phyloP scores from a whole-genome alignment of 2,329 filamentous ascomycete genomes.

The Incumbomyces delicatus region DNA sequence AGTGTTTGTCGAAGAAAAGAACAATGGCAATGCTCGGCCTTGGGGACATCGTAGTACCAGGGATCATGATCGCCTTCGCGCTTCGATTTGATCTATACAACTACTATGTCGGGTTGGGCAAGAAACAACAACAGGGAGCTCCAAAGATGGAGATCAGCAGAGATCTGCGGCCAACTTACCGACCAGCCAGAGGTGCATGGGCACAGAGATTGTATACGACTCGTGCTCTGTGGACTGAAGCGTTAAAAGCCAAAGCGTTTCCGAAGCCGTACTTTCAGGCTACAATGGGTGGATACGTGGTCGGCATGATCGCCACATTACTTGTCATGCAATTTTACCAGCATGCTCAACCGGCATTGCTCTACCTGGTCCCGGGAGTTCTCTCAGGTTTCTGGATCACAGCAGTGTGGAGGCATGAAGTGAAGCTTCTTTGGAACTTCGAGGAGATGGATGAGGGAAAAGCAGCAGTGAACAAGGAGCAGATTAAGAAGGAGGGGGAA shows the following conservation, averaged over 20 bases:
- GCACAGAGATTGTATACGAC: constrained; percentile 73
- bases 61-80: constrained; percentile 78
- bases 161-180: constrained; percentile 13
- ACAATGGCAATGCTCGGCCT: constrained; percentile 70
- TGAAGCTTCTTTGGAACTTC: constrained; percentile 68
- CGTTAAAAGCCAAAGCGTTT: constrained; percentile 45
- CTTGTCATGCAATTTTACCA: constrained; percentile 66
- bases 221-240: constrained; percentile 23
- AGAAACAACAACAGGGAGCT: neutral
- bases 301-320: constrained; percentile 69
- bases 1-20: constrained; percentile 21
- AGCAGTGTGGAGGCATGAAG: constrained; percentile 59
- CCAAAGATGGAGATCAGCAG: constrained; percentile 1
- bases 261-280: constrained; percentile 79
- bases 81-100: constrained; percentile 86
- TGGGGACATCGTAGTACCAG: constrained; percentile 88
- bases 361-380: constrained; percentile 87
- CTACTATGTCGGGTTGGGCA: constrained; percentile 59
- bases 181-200: constrained; percentile 60
- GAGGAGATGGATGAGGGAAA: constrained; percentile 56
- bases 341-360: constrained; percentile 77
- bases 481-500: constrained; percentile 2
- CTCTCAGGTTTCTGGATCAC: constrained; percentile 66
- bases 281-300: constrained; percentile 62
- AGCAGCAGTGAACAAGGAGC: no score